These are phyloP conservation scores for Ruellia speciosa DNA, from an alignment of 305 asterid species.

Conservation along the genomic window DNA sequence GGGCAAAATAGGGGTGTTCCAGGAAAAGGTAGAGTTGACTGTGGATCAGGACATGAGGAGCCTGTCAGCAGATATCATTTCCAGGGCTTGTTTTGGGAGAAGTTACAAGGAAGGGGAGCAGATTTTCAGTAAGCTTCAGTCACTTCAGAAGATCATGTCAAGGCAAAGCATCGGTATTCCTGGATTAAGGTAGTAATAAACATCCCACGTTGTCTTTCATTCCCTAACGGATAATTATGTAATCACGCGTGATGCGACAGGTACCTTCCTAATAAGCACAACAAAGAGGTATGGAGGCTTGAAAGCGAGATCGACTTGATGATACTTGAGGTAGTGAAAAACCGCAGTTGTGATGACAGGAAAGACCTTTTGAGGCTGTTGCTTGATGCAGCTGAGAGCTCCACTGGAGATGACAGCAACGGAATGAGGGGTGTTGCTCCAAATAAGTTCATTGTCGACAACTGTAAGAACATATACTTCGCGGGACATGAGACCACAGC, in stretches of 20 bases:
- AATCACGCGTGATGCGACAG: slow-evolving; percentile 25
- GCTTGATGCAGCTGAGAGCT: slow-evolving; percentile 42
- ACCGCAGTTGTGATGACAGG: slow-evolving; percentile 25
- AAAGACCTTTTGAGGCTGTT: slow-evolving; percentile 48
- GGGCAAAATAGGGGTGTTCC: slow-evolving; percentile 20
- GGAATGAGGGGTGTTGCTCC: slow-evolving; percentile 34
- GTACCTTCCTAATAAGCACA: slow-evolving; percentile 52
- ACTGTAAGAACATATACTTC: slow-evolving; percentile 63
- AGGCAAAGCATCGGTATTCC: slow-evolving; percentile 51
- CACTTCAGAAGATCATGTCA: slow-evolving; percentile 48
- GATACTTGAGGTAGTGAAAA: slow-evolving; percentile 45
- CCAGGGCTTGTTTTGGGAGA: slow-evolving; percentile 74
- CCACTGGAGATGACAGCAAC: slow-evolving; percentile 24
- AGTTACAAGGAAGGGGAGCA: slow-evolving; percentile 43
- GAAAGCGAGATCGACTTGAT: slow-evolving; percentile 45
- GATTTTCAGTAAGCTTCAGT: slow-evolving; percentile 46
- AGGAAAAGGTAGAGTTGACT: slow-evolving; percentile 31
- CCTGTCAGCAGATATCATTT: slow-evolving; percentile 64
- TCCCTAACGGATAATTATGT: too few species aligned
- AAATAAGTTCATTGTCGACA: slow-evolving; percentile 46
- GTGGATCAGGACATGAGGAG: slow-evolving; percentile 53
- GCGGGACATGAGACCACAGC: slow-evolving; percentile 73
- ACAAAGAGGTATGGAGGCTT: slow-evolving; percentile 47
- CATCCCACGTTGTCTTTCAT: background rate
- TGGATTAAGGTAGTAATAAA: slow-evolving; percentile 50